Conservation (phyloP, 495 filamentous ascomycete species). For the Aspergillus asperescens region DNA sequence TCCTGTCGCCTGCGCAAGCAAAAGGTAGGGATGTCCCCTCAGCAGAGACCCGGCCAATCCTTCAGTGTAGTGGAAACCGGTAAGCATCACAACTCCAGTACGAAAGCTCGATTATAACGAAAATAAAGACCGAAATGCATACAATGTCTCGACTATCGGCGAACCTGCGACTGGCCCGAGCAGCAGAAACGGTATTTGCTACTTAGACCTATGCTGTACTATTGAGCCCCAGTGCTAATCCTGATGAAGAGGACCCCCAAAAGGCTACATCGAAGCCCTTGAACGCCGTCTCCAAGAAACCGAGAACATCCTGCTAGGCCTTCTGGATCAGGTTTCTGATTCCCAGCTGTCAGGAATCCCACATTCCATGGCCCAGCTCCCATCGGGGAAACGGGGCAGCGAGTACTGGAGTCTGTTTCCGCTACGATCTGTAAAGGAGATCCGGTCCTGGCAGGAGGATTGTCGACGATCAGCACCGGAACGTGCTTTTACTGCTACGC, state of each 20-base stretch:
- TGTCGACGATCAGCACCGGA: slow-evolving; percentile 8
- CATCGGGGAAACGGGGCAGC: slow-evolving; percentile 27
- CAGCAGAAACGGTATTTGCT: slow-evolving; percentile 35
- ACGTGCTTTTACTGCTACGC: background rate
- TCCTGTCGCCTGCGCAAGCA: slow-evolving; percentile 37
- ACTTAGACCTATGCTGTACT: too few relatives aligned
- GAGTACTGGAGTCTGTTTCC: slow-evolving; percentile 36
- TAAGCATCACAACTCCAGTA: slow-evolving; percentile 10
- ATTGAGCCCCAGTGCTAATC: too few relatives aligned
- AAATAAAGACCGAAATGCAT: slow-evolving; percentile 30
- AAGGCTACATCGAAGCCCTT: slow-evolving; percentile 37
- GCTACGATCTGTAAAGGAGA: slow-evolving; percentile 27
- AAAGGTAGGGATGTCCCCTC: slow-evolving; percentile 23
- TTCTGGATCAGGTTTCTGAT: slow-evolving; percentile 30
- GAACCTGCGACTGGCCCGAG: slow-evolving; percentile 37
- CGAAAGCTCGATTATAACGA: background rate
- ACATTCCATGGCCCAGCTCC: slow-evolving; percentile 14
- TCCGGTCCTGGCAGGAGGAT: slow-evolving; percentile 36
- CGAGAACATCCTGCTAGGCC: slow-evolving; percentile 28
- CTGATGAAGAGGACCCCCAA: slow-evolving; percentile 36
- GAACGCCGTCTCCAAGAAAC: slow-evolving; percentile 38
- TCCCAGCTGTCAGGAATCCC: slow-evolving; percentile 23
- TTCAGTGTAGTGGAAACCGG: slow-evolving; percentile 38
- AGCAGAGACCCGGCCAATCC: slow-evolving; percentile 3
- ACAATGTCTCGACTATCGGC: slow-evolving; percentile 34